Percentiles rank a stretch among this genome's conserved stretches.
Conservation (phyloP, 495 filamentous ascomycete genomes). For the Xylaria castorea region DNA sequence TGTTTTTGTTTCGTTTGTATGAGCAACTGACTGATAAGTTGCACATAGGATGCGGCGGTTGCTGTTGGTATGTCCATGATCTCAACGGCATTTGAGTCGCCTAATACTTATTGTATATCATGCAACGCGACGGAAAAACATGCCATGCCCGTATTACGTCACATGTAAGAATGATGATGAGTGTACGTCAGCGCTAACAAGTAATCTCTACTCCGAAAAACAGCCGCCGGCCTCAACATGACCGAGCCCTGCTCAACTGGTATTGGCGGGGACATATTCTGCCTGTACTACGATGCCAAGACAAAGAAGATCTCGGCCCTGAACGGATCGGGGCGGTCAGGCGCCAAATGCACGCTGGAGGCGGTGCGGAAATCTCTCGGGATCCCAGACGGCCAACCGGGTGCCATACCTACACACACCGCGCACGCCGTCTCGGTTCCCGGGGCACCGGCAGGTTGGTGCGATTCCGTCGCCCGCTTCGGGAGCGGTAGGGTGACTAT, state of each 20-base stretch:
- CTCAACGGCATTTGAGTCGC: not conserved
- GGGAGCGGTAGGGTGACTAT: slow-evolving; percentile 85
- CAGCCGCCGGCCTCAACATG: slow-evolving; percentile 86
- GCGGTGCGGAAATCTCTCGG: slow-evolving; percentile 72
- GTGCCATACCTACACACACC: slow-evolving; percentile 75
- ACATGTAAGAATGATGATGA: not conserved
- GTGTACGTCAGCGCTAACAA: not conserved
- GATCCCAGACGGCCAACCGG: slow-evolving; percentile 63
- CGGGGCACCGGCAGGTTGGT: slow-evolving; percentile 93
- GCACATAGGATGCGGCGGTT: slow-evolving; percentile 83
- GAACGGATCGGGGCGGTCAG: slow-evolving; percentile 89
- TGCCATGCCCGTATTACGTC: not conserved
- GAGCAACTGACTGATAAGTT: slow-evolving; percentile 13
- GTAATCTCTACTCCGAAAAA: slow-evolving; percentile 17
- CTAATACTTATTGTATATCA: not conserved
- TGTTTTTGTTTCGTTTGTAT: not conserved
- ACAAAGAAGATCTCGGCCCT: slow-evolving; percentile 81
- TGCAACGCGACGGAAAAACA: not conserved
- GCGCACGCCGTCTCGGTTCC: slow-evolving; percentile 86
- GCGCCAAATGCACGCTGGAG: slow-evolving; percentile 71
- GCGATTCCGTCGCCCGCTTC: slow-evolving; percentile 88
- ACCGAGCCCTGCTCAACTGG: slow-evolving; percentile 93
- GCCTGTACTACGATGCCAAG: slow-evolving; percentile 86
- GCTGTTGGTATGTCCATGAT: slow-evolving; percentile 65
- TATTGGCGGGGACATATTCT: slow-evolving; percentile 99